phyloP scores from a whole-genome alignment of 139 green algal genomes.

The Pleodorina starrii region DNA sequence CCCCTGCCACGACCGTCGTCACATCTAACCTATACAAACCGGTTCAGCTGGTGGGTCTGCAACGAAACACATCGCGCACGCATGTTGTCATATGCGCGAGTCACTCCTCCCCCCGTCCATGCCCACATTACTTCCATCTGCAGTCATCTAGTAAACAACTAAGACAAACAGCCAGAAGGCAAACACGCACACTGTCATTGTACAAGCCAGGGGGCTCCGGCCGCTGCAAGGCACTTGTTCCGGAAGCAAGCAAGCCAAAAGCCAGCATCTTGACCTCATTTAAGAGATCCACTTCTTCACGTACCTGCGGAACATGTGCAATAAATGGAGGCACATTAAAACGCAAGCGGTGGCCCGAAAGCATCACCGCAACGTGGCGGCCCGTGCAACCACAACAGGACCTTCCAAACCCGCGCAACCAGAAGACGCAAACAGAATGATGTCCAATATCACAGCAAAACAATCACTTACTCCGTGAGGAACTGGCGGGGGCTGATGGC shows the following conservation, averaged over 20 bases:
- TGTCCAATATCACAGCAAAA: neutral
- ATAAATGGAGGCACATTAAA: too few relatives aligned
- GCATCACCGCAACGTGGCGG: neutral
- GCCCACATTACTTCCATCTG: too few relatives aligned
- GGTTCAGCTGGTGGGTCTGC: too few relatives aligned
- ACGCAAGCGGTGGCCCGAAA: neutral
- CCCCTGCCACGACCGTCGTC: too few relatives aligned
- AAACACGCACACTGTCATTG: neutral
- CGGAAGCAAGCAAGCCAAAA: slow-evolving; percentile 10
- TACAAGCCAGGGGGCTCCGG: neutral
- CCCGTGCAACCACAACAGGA: neutral
- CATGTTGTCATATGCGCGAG: too few relatives aligned
- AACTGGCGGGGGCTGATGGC: slow-evolving; percentile 71
- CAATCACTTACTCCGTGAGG: slow-evolving; percentile 51
- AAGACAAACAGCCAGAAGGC: too few relatives aligned
- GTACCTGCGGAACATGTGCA: slow-evolving; percentile 28
- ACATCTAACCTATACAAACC: too few relatives aligned
- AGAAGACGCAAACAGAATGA: neutral
- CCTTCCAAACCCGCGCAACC: too few relatives aligned
- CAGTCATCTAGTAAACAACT: too few relatives aligned
- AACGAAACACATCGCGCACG: too few relatives aligned
- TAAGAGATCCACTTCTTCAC: slow-evolving; percentile 60
- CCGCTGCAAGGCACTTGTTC: too few relatives aligned
- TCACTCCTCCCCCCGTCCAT: too few relatives aligned
- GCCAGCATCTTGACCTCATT: neutral